Percentiles rank a stretch among this genome's conserved stretches.
Evolutionary conservation across 768 basidiomycete genomes (phyloP).

Genomic region (Hebeloma cylindrosporum): DNA sequence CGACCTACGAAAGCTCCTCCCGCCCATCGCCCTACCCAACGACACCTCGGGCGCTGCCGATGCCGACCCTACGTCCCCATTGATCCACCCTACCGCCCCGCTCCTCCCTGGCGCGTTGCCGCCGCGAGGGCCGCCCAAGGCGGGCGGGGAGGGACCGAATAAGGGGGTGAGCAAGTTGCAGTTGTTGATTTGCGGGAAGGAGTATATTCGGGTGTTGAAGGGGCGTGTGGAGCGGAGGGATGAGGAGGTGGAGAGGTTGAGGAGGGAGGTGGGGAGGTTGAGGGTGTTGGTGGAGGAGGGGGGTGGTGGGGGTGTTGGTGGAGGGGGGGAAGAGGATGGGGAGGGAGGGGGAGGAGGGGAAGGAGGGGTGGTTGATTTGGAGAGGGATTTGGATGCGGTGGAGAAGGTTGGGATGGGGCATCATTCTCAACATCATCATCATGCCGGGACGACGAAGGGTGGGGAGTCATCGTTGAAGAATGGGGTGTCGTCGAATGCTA

Average conservation of each 20-base stretch:
- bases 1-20: constrained; percentile 78
- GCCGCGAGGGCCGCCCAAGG: constrained; percentile 85
- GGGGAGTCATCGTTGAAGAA: not conserved
- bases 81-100: constrained; percentile 55
- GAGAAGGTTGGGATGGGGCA: constrained; percentile 27
- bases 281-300: constrained; percentile 54
- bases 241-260: constrained; percentile 66
- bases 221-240: constrained; percentile 79
- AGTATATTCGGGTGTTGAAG: constrained; percentile 78
- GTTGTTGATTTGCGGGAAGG: constrained; percentile 86
- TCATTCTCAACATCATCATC: not conserved
- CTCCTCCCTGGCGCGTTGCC: constrained; percentile 86
- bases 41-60: too few species aligned
- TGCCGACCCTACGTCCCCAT: constrained; percentile 20
- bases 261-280: constrained; percentile 65
- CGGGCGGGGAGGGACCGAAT: constrained; percentile 88
- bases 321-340: constrained; percentile 51
- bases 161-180: constrained; percentile 94
- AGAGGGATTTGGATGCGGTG: constrained; percentile 58
- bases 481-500: not conserved
- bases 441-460: not conserved
- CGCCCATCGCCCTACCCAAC: constrained; percentile 82
- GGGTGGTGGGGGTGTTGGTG: constrained; percentile 57
- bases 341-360: constrained; percentile 45
- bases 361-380: constrained; percentile 47